A percentile compares a stretch with the other conserved stretches of the same genome.
Evolutionary conservation across 2,329 filamentous ascomycete genomes (phyloP).

Genomic region (Fonsecaea pedrosoi): DNA sequence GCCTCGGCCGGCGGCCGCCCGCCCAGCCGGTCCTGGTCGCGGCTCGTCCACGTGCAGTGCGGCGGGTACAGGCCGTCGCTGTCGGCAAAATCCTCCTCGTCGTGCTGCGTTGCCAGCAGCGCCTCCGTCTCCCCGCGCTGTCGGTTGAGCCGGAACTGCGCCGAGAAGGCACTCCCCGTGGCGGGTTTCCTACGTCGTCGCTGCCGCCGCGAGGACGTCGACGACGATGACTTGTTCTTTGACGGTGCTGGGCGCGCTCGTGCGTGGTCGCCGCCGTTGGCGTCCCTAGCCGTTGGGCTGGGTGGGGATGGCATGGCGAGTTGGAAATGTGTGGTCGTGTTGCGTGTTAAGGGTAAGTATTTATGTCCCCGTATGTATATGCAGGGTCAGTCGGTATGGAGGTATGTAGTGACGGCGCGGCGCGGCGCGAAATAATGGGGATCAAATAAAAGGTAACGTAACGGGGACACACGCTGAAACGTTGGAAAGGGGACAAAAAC

Average conservation of each 20-base stretch:
- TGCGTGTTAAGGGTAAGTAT: not conserved
- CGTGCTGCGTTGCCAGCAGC: slow-evolving; percentile 36
- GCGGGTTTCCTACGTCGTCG: not conserved
- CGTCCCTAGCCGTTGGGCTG: not conserved
- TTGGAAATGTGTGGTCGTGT: not conserved
- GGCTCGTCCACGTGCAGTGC: slow-evolving; percentile 38
- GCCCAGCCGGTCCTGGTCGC: slow-evolving; percentile 13
- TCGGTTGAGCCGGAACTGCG: slow-evolving; percentile 28
- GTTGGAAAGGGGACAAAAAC: not conserved
- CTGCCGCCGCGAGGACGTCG: not conserved
- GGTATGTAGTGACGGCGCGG: not conserved
- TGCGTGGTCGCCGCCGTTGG: not conserved
- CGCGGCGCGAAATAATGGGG: not conserved
- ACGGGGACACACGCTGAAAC: not conserved
- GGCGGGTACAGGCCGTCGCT: slow-evolving; percentile 41
- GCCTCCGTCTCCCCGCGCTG: slow-evolving; percentile 32
- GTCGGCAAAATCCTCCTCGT: slow-evolving; percentile 38
- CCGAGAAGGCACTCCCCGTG: slow-evolving; percentile 3
- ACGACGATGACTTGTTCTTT: not conserved
- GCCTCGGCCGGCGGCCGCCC: slow-evolving; percentile 29
- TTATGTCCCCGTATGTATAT: not conserved
- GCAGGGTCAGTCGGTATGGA: not conserved
- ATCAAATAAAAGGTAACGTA: not conserved
- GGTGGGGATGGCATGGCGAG: not conserved
- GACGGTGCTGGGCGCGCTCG: not conserved